Conservation (phyloP, 352 stramenopile species). For the Pythium dissimile region DNA sequence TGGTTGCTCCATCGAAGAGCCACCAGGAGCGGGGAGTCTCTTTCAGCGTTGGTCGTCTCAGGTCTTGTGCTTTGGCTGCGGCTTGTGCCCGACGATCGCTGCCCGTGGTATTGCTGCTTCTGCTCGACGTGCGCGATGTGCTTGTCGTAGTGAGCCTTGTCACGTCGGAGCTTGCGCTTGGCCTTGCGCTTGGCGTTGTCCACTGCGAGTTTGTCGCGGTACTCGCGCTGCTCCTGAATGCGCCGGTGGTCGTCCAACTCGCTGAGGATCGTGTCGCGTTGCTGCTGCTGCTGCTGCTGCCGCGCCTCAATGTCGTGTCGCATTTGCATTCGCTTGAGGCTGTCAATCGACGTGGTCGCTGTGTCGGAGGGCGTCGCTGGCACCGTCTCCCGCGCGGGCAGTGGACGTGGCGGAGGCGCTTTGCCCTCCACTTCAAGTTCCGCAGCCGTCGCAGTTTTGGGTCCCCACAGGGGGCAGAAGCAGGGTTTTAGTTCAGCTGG, state of each 20-base stretch:
- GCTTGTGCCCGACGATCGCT: no score
- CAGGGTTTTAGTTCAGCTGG: no score
- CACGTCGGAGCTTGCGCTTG: conserved; percentile 28
- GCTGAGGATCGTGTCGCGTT: conserved; percentile 27
- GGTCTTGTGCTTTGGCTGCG: no score
- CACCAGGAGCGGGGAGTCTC: neutral
- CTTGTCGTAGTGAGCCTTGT: conserved; percentile 30
- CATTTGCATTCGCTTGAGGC: neutral
- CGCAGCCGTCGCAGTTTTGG: no score
- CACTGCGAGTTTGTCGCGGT: conserved; percentile 35
- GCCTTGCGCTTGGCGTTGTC: conserved; percentile 46
- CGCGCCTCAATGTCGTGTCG: conserved; percentile 19
- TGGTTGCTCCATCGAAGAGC: conserved; percentile 3
- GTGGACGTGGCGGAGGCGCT: no score
- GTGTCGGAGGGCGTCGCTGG: no score
- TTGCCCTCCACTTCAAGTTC: no score
- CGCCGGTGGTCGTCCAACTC: conserved; percentile 33
- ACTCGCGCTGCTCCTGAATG: conserved; percentile 51
- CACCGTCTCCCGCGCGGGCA: no score
- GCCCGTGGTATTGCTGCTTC: conserved; percentile 23
- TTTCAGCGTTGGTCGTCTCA: no score
- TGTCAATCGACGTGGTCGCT: no score
- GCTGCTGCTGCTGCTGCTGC: conserved; percentile 25
- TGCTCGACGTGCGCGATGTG: conserved; percentile 27
- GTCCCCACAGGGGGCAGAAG: conserved; percentile 3